Evolutionary conservation across 306 rosid species (phyloP), one percentile per base, ranked within the genome.

Genomic region (Ochetophila trinervis): DNA sequence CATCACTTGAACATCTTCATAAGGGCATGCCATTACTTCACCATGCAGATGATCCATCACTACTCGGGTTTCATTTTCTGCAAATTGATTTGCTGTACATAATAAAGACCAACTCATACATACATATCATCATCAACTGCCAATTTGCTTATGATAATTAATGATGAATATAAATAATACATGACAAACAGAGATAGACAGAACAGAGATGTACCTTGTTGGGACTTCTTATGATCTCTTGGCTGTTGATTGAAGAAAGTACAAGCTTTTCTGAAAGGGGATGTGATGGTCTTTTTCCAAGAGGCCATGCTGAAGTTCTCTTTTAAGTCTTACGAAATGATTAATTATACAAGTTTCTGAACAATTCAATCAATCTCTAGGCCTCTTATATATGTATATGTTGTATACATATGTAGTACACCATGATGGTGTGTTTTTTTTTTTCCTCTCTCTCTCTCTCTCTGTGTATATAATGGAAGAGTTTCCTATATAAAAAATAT

Each of bases 1-100:
- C 98, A 92, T 92, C 1, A 92, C 98, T 63, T 89, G 96, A 63
- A 92, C 96, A 74, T 92, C 98, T 80, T 92, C 96, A 51, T 92
- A 92, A 1, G 84, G 88, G 35, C 98, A 92, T 6, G 98, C 96
- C 98, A 92, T 87, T 53, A 92, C 98, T 76, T 92, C 98, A 8
- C 96, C 95, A 0, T 89, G 98, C 16, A 89, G 92, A 82, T 86
- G n/a, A n/a, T n/a, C n/a, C n/a, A n/a, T 90, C 83, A 65, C 80
- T 12, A 74, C 17, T 4, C 83, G 59, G 24, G 68, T 87, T 77
- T 82, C 98, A 73, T 71, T 74, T 65, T 77, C 98, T 88, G 80
- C 59, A 35, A 17, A 61, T 24, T 34, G 59, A 68, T 69, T 49
- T 74, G 3, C 27, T 17, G n/a, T 22, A 16, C 4, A 44, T 32